Evolutionary conservation across 2,329 filamentous ascomycete species (phyloP).

Genomic region (Ceratocystis alfenasii): DNA sequence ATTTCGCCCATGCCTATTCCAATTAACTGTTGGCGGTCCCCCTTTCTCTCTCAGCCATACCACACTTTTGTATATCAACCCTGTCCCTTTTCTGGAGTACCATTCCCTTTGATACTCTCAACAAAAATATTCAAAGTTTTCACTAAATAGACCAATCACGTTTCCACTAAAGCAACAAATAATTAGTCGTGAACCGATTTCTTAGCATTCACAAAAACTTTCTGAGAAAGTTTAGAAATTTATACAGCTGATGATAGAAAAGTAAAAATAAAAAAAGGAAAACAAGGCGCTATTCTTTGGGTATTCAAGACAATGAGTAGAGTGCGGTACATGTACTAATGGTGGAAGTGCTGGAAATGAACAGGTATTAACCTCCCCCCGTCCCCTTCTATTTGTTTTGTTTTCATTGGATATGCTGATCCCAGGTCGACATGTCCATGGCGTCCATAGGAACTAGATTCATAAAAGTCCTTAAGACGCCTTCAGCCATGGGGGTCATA

Average conservation of each 20-base stretch:
- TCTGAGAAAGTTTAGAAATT: too few relatives aligned
- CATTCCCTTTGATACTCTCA: neutral
- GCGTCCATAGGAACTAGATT: conserved; percentile 48
- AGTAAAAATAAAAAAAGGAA: neutral
- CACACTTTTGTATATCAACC: conserved; percentile 8
- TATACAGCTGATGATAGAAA: neutral
- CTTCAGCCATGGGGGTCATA: conserved; percentile 46
- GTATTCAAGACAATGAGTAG: conserved; percentile 1
- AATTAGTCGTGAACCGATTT: neutral
- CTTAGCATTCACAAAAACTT: neutral
- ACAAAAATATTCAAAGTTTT: conserved; percentile 5
- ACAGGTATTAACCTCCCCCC: too few relatives aligned
- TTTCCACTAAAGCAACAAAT: conserved; percentile 1
- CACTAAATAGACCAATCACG: conserved; percentile 9
- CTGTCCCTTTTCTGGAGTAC: neutral
- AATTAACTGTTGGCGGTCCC: neutral
- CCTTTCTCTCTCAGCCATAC: neutral
- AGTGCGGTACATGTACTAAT: neutral
- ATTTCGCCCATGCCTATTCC: neutral
- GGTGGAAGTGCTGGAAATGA: neutral
- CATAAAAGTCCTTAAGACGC: conserved; percentile 46
- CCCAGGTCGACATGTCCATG: conserved; percentile 45
- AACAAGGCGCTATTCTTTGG: neutral
- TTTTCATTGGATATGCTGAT: conserved; percentile 26
- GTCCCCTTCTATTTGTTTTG: neutral